Conservation (phyloP, 352 stramenopile genomes). For the Pythium sp. region DNA sequence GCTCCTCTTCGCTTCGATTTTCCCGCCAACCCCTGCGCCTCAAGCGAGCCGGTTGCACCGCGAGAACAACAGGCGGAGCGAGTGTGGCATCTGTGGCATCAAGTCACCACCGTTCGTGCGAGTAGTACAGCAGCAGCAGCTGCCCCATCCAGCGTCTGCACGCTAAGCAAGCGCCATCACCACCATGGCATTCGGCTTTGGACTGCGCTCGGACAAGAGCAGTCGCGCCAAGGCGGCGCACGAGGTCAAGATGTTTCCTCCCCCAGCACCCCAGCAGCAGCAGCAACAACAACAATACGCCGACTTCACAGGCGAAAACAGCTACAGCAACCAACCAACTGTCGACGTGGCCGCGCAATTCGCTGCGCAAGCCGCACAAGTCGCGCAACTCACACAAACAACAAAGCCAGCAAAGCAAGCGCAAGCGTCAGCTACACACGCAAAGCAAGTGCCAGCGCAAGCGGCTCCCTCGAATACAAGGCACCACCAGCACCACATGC, state of each 20-base stretch:
- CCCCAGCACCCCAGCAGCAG: not conserved
- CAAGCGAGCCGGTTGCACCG: not conserved
- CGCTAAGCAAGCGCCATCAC: not conserved
- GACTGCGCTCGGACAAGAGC: constrained; percentile 14
- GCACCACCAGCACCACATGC: not conserved
- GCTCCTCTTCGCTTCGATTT: not conserved
- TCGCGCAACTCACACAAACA: not conserved
- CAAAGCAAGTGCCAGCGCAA: not conserved
- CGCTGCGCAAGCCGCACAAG: constrained; percentile 2
- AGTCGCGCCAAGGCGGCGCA: constrained; percentile 7
- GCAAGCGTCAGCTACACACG: not conserved
- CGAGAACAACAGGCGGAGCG: not conserved
- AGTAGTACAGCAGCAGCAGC: constrained; percentile 1
- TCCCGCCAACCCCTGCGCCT: not conserved
- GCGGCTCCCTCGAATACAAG: too few species aligned
- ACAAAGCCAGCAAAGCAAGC: not conserved
- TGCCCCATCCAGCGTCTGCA: not conserved
- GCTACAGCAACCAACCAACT: not conserved
- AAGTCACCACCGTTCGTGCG: not conserved
- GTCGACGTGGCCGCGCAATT: not conserved
- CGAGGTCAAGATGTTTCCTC: not conserved
- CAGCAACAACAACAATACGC: constrained; percentile 7
- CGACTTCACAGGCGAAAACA: constrained; percentile 2
- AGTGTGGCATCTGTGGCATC: not conserved
- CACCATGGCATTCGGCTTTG: constrained; percentile 19